These are phyloP conservation scores for Panicum virgatum DNA, from an alignment of 202 grass and related monocot species.

Conservation along the genomic window DNA sequence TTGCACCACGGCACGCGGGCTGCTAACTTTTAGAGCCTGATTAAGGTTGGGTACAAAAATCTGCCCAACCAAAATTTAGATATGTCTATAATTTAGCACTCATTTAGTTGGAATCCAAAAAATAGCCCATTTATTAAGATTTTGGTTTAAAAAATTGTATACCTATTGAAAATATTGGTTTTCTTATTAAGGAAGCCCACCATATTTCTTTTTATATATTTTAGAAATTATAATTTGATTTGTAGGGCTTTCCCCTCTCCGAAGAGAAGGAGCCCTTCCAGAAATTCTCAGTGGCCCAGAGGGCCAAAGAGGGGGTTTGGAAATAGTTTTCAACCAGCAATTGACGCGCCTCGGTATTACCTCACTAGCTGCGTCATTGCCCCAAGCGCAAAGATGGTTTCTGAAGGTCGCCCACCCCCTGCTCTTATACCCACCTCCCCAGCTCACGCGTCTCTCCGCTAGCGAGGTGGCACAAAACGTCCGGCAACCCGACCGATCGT, in stretches of 20 bases:
- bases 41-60: too few relatives aligned
- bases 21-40: too few relatives aligned
- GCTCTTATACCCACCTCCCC: background rate
- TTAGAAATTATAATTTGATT: background rate
- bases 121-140: too few relatives aligned
- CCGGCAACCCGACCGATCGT: too few relatives aligned
- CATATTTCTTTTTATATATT: too few relatives aligned
- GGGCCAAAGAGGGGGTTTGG: slow-evolving; percentile 75
- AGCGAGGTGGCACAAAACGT: slow-evolving; percentile 31
- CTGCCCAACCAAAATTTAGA: too few relatives aligned
- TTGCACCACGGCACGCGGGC: too few relatives aligned
- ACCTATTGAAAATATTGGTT: too few relatives aligned
- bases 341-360: slow-evolving; percentile 73
- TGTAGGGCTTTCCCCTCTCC: slow-evolving; percentile 37
- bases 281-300: slow-evolving; percentile 62
- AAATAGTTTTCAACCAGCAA: slow-evolving; percentile 93
- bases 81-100: too few relatives aligned
- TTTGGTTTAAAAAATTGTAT: too few relatives aligned
- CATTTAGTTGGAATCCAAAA: too few relatives aligned
- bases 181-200: too few relatives aligned
- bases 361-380: slow-evolving; percentile 89
- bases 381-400: slow-evolving; percentile 73
- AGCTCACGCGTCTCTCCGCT: rapidly evolving
- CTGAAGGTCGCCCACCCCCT: rapidly evolving
- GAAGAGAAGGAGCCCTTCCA: slow-evolving; percentile 51